A percentile compares a stretch with the other conserved stretches of the same genome.
Conservation (phyloP, 495 filamentous ascomycete genomes). For the Aspergillus indologenus region DNA sequence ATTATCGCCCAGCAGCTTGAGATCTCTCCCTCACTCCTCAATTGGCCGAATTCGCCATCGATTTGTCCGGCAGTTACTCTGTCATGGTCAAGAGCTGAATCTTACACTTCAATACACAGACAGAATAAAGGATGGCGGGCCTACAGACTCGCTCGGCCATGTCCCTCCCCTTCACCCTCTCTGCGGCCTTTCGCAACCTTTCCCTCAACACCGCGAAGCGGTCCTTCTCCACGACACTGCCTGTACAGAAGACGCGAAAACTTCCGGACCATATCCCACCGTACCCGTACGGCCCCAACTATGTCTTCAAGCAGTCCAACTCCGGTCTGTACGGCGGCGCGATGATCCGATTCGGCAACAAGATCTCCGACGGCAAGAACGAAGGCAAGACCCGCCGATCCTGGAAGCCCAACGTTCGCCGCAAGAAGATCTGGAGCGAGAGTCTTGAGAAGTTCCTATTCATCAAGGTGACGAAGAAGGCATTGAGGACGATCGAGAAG, state of each 20-base stretch:
- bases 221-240: conserved; percentile 40
- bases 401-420: conserved; percentile 87
- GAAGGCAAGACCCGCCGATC: conserved; percentile 77
- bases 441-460: conserved; percentile 62
- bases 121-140: conserved; percentile 29
- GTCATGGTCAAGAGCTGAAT: conserved; percentile 15
- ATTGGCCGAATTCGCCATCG: conserved; percentile 1
- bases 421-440: conserved; percentile 69
- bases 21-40: not conserved
- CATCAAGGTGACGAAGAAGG: conserved; percentile 70
- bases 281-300: conserved; percentile 82
- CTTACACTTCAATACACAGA: conserved; percentile 5
- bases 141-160: conserved; percentile 31
- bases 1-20: not conserved
- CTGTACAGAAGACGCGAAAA: conserved; percentile 31
- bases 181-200: conserved; percentile 41
- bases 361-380: conserved; percentile 67
- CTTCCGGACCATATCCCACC: conserved; percentile 54
- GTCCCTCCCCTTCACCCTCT: conserved; percentile 38
- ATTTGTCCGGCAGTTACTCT: conserved; percentile 6
- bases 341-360: conserved; percentile 87
- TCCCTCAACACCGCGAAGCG: conserved; percentile 41
- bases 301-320: conserved; percentile 82
- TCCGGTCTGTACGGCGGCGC: conserved; percentile 77
- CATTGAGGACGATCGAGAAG: conserved; percentile 83